phyloP scores from a whole-genome alignment of 345 rosid species.

The Angophora floribunda region DNA sequence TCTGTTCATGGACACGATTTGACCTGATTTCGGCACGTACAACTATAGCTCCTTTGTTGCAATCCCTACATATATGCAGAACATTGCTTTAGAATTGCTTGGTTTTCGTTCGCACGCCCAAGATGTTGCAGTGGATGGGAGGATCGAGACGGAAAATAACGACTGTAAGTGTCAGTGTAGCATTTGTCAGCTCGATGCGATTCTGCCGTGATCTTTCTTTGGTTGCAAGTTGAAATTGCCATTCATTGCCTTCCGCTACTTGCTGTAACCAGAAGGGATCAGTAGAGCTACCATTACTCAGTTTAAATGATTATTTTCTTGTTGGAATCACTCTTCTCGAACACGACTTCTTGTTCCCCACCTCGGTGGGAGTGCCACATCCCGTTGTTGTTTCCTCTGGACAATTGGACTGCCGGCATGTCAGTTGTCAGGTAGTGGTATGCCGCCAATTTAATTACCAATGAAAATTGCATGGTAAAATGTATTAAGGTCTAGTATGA shows the following conservation, averaged over 20 bases:
- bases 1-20: neutral
- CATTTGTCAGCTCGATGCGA: neutral
- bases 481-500: neutral
- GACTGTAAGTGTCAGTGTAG: slow-evolving; percentile 22
- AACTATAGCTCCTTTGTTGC: neutral
- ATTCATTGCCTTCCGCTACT: neutral
- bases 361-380: neutral
- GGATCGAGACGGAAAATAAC: slow-evolving; percentile 83
- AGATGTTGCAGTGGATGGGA: slow-evolving; percentile 94
- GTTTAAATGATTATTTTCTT: neutral
- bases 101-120: neutral
- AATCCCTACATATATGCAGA: neutral
- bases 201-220: neutral
- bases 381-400: neutral
- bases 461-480: neutral
- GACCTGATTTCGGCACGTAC: neutral
- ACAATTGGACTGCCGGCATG: neutral
- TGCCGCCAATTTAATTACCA: neutral
- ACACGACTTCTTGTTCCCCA: neutral
- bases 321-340: neutral
- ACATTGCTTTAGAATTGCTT: neutral
- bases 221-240: neutral
- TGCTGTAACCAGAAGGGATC: neutral
- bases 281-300: neutral
- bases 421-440: neutral